Conservation (phyloP, 257 asterid species). For the Solanum appendiculatum region DNA sequence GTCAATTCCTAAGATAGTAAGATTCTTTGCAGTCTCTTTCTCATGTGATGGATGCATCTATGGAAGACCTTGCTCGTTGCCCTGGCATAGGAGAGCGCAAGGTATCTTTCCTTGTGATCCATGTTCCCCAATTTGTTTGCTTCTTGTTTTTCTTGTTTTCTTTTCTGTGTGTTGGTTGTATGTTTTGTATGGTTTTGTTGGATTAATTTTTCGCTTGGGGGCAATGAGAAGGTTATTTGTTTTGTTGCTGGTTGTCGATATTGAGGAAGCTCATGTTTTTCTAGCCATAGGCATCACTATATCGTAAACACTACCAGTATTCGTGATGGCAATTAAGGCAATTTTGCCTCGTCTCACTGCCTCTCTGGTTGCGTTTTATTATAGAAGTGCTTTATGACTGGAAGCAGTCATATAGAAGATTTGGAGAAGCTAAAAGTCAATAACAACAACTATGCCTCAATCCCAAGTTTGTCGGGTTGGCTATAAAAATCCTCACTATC, state of each 20-base stretch:
- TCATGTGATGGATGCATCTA: slow-evolving; percentile 89
- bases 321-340: neutral
- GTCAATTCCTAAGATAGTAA: neutral
- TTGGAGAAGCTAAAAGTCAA: neutral
- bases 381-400: neutral
- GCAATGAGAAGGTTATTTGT: neutral
- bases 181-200: neutral
- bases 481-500: neutral
- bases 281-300: neutral
- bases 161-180: neutral
- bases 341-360: neutral
- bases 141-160: neutral
- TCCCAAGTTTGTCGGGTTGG: neutral
- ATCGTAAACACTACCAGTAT: neutral
- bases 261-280: neutral
- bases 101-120: slow-evolving; percentile 28
- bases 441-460: neutral
- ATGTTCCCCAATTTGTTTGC: neutral
- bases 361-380: neutral
- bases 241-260: neutral
- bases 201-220: neutral
- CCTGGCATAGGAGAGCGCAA: slow-evolving; percentile 98
- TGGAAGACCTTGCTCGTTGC: slow-evolving; percentile 98
- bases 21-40: slow-evolving; percentile 58
- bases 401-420: neutral